Evolutionary conservation across 768 basidiomycete species (phyloP).

Genomic region (Rickenella mellea): DNA sequence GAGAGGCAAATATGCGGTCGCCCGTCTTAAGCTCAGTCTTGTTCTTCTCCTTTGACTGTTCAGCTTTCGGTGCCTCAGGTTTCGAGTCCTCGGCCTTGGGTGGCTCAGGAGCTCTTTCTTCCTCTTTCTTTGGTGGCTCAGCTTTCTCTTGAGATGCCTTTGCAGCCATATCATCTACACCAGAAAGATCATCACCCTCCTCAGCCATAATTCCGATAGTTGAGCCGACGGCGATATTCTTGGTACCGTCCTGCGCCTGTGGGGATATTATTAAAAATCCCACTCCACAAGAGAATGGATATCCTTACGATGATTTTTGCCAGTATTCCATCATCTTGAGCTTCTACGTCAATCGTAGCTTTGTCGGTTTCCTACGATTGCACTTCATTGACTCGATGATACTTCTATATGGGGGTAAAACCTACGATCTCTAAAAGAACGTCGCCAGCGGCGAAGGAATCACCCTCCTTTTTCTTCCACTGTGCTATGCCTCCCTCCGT

Average conservation of each 20-base stretch:
- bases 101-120: conserved; percentile 24
- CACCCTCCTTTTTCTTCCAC: conserved; percentile 88
- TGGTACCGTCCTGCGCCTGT: conserved; percentile 69
- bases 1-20: conserved; percentile 88
- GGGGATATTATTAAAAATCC: neutral
- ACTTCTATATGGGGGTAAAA: conserved; percentile 7
- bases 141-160: conserved; percentile 34
- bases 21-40: conserved; percentile 53
- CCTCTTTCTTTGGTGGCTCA: conserved; percentile 18
- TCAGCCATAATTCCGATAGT: conserved; percentile 90
- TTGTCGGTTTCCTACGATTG: conserved; percentile 80
- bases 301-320: conserved; percentile 81
- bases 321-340: conserved; percentile 91
- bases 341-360: conserved; percentile 97
- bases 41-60: conserved; percentile 25
- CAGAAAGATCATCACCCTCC: conserved; percentile 90
- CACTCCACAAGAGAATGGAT: neutral
- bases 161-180: conserved; percentile 44
- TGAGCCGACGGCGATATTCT: conserved; percentile 80
- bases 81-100: conserved; percentile 7
- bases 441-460: conserved; percentile 71
- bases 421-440: conserved; percentile 84
- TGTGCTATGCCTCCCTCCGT: conserved; percentile 85
- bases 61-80: conserved; percentile 8
- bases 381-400: neutral